phyloP scores from a whole-genome alignment of 305 asterid species.

The Striga hermonthica region DNA sequence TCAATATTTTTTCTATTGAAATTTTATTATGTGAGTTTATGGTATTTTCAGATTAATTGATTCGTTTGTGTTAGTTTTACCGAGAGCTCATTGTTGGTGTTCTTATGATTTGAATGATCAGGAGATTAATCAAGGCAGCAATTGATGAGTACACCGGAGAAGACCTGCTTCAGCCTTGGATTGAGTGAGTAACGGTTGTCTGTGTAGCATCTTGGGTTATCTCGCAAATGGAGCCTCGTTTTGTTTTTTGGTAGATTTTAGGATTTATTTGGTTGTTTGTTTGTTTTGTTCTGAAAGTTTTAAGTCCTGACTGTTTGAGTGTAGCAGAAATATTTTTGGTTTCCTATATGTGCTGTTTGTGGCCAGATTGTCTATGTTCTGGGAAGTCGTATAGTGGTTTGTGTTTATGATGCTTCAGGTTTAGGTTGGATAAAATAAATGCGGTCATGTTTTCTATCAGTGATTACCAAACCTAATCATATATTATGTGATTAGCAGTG shows the following conservation, averaged over 20 bases:
- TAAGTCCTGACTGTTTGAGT: neutral
- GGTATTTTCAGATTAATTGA: conserved; percentile 18
- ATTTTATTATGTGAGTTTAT: too few relatives aligned
- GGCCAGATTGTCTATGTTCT: neutral
- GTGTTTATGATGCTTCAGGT: conserved; percentile 2
- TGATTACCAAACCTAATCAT: too few relatives aligned
- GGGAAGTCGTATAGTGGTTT: neutral
- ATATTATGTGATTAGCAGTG: too few relatives aligned
- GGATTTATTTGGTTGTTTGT: neutral
- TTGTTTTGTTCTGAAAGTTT: neutral
- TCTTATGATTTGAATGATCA: conserved; percentile 11
- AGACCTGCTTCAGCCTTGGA: conserved; percentile 92
- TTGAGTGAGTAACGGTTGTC: conserved; percentile 51
- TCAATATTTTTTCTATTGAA: too few relatives aligned
- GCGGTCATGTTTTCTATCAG: too few relatives aligned
- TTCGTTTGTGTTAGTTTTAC: too few relatives aligned
- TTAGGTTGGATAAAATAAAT: neutral
- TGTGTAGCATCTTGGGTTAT: neutral
- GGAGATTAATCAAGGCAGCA: conserved; percentile 81
- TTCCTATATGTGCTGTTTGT: neutral
- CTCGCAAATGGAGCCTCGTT: neutral
- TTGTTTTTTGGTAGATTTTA: neutral
- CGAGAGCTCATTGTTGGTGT: too few relatives aligned
- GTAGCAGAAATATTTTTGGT: neutral
- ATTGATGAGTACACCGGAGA: conserved; percentile 73